phyloP scores from a whole-genome alignment of 2,329 filamentous ascomycete species.

The Tolypocladium capitatum region DNA sequence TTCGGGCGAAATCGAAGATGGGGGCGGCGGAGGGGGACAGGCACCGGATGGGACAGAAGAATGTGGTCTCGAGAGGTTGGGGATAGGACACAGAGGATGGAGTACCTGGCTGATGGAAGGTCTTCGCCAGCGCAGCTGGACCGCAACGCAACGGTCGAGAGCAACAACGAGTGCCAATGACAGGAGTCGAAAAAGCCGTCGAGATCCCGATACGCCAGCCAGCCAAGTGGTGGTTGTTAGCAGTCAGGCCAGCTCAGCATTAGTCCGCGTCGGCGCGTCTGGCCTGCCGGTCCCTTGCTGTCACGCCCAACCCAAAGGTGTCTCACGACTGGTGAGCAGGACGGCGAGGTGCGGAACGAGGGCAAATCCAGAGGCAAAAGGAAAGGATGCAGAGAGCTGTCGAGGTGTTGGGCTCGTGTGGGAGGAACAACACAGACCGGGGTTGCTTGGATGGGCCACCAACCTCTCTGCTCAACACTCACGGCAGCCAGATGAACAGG shows the following conservation, averaged over 20 bases:
- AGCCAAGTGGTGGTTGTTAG: neutral
- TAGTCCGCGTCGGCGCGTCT: neutral
- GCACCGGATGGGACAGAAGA: neutral
- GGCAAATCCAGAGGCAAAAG: slow-evolving; percentile 1
- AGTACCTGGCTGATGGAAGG: neutral
- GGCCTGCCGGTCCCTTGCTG: neutral
- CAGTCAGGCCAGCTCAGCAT: neutral
- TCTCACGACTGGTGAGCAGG: slow-evolving; percentile 1
- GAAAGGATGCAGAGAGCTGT: slow-evolving; percentile 2
- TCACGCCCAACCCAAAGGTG: slow-evolving; percentile 1
- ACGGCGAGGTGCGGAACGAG: neutral
- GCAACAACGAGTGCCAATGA: neutral
- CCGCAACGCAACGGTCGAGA: neutral
- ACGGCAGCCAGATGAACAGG: slow-evolving; percentile 5
- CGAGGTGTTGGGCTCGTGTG: slow-evolving; percentile 2
- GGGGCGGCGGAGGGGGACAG: too few species aligned
- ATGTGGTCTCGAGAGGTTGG: neutral
- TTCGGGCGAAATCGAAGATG: neutral
- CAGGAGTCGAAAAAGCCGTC: neutral
- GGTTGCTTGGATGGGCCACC: slow-evolving; percentile 1
- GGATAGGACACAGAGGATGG: neutral
- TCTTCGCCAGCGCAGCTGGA: neutral
- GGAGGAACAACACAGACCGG: slow-evolving; percentile 2
- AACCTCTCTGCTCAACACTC: slow-evolving; percentile 1
- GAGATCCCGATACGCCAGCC: neutral